phyloP scores from a whole-genome alignment of 768 basidiomycete species.

The Myochromella boudieri region DNA sequence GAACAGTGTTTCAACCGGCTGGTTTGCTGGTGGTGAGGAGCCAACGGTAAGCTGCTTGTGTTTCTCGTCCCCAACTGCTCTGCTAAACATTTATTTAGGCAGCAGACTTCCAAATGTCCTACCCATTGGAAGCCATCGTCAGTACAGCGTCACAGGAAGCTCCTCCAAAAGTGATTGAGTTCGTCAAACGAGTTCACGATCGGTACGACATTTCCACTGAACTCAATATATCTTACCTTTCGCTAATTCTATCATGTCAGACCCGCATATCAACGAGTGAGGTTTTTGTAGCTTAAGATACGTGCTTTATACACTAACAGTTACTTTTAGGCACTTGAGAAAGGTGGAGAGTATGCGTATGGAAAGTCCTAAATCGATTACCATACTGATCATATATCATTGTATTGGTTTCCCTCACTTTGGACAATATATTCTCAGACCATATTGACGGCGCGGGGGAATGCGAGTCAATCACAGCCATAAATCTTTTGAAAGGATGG shows the following conservation, averaged over 20 bases:
- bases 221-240: background rate
- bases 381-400: no score
- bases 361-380: no score
- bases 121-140: constrained; percentile 23
- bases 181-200: constrained; percentile 21
- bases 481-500: no score
- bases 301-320: constrained; percentile 4
- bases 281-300: background rate
- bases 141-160: constrained; percentile 13
- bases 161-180: constrained; percentile 22
- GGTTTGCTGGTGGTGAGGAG: constrained; percentile 20
- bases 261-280: constrained; percentile 16
- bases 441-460: no score
- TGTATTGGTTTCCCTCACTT: no score
- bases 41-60: constrained; percentile 21
- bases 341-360: constrained; percentile 29
- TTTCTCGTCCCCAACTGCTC: background rate
- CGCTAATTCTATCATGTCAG: background rate
- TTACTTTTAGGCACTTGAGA: constrained; percentile 25
- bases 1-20: constrained; percentile 11
- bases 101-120: constrained; percentile 29
- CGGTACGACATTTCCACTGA: constrained; percentile 15
- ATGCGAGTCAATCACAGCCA: no score
- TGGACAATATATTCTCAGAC: no score
- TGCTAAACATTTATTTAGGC: constrained; percentile 7